These are phyloP conservation scores for Rossbeevera mucosa DNA, from an alignment of 768 basidiomycete genomes.

Conservation along the genomic window DNA sequence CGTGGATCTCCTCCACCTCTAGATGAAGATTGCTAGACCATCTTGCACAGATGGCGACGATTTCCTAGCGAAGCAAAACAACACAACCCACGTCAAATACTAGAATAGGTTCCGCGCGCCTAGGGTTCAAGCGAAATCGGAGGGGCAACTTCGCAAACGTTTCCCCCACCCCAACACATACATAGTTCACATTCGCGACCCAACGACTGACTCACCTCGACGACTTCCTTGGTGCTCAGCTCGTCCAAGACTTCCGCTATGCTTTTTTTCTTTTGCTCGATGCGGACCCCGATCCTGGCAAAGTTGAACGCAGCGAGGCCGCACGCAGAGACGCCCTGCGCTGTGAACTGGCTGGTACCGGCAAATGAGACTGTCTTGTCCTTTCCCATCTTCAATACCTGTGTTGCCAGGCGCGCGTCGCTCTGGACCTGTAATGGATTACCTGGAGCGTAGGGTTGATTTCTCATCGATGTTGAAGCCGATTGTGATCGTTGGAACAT, in stretches of 20 bases:
- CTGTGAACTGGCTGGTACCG: constrained; percentile 57
- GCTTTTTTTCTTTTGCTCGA: constrained; percentile 9
- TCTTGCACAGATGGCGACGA: constrained; percentile 49
- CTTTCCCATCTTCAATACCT: constrained; percentile 25
- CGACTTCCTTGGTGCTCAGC: constrained; percentile 18
- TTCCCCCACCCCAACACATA: neutral
- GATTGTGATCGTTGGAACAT: constrained; percentile 3
- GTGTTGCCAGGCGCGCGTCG: neutral
- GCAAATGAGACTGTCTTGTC: constrained; percentile 42
- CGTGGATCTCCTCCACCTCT: constrained; percentile 52
- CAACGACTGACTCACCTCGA: constrained; percentile 22
- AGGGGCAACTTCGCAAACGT: too few species aligned
- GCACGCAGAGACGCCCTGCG: constrained; percentile 46
- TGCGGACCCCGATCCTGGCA: constrained; percentile 45
- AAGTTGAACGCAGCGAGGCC: constrained; percentile 67
- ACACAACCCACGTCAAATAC: neutral
- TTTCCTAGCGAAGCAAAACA: constrained; percentile 37
- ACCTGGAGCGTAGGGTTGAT: neutral
- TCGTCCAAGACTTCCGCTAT: constrained; percentile 17
- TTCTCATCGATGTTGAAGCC: neutral
- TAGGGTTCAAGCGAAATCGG: neutral
- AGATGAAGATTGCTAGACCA: constrained; percentile 53
- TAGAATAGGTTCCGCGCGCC: neutral
- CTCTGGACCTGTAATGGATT: neutral
- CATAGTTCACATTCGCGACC: neutral